These are phyloP conservation scores for Waltergamsia citrina DNA, from an alignment of 2,329 filamentous ascomycete species.

Conservation along the genomic window DNA sequence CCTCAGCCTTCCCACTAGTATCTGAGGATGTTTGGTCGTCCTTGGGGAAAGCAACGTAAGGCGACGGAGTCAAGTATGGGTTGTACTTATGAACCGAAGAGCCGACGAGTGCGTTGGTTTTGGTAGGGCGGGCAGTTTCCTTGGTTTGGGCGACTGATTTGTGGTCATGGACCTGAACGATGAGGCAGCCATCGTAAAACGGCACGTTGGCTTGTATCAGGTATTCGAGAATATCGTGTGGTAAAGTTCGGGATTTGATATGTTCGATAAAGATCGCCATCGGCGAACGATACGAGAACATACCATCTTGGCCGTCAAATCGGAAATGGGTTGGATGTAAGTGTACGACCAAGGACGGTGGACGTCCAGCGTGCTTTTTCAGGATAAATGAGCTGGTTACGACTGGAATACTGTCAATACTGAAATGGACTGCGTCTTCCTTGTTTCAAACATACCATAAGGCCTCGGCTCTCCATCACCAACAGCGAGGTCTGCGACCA, in stretches of 20 bases:
- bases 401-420: constrained; percentile 39
- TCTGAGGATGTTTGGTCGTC: constrained; percentile 23
- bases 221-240: constrained; percentile 79
- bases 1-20: constrained; percentile 16
- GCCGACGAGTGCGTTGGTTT: constrained; percentile 52
- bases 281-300: constrained; percentile 84
- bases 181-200: constrained; percentile 92
- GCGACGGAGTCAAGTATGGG: constrained; percentile 80
- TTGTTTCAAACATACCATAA: constrained; percentile 30
- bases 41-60: constrained; percentile 68
- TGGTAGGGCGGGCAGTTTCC: constrained; percentile 32
- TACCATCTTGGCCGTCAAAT: constrained; percentile 90
- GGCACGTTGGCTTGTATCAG: constrained; percentile 61
- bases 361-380: constrained; percentile 64
- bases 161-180: constrained; percentile 89
- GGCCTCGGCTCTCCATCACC: constrained; percentile 36
- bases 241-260: constrained; percentile 65
- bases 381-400: constrained; percentile 70
- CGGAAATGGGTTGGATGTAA: constrained; percentile 79
- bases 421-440: not conserved
- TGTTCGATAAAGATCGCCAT: constrained; percentile 79
- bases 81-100: constrained; percentile 93
- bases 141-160: constrained; percentile 56
- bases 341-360: constrained; percentile 80
- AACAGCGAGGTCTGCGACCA: constrained; percentile 29